Conservation (phyloP, 345 rosid species). For the Dipteronia dyeriana region DNA sequence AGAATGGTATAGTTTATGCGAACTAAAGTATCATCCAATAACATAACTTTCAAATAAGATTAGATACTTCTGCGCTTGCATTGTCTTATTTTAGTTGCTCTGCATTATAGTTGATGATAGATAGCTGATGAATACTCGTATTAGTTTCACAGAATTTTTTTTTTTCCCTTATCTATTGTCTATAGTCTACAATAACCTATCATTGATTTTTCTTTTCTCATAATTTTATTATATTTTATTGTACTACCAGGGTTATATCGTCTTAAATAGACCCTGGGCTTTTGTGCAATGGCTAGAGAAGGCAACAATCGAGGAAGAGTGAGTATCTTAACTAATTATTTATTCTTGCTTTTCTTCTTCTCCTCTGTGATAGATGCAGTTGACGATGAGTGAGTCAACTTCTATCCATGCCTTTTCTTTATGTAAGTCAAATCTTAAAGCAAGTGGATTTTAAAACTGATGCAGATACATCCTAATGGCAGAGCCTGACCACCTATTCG, state of each 20-base stretch:
- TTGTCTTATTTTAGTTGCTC: neutral
- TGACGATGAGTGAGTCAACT: slow-evolving; percentile 21
- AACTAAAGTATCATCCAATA: neutral
- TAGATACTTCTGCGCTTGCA: neutral
- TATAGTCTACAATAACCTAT: neutral
- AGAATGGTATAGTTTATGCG: neutral
- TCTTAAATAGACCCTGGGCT: slow-evolving; percentile 83
- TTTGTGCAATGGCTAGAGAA: slow-evolving; percentile 83
- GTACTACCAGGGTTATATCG: slow-evolving; percentile 66
- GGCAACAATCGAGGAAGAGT: slow-evolving; percentile 70
- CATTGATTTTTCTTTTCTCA: neutral
- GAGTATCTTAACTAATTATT: slow-evolving; percentile 22
- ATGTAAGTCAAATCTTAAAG: slow-evolving; percentile 22
- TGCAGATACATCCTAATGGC: slow-evolving; percentile 81
- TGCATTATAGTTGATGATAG: neutral
- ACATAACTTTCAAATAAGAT: neutral
- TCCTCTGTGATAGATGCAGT: neutral
- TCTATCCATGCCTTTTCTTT: slow-evolving; percentile 7
- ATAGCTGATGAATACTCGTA: too few relatives aligned
- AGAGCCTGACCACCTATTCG: slow-evolving; percentile 79
- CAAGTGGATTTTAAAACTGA: slow-evolving; percentile 21
- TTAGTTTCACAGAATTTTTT: too few relatives aligned
- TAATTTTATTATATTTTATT: slow-evolving; percentile 10
- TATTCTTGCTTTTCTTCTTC: neutral
- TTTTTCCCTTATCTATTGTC: too few relatives aligned